Evolutionary conservation across 116 monocot genomes (phyloP), one percentile per base, ranked within the genome.

Genomic region (Papilionanthe hybrid): DNA sequence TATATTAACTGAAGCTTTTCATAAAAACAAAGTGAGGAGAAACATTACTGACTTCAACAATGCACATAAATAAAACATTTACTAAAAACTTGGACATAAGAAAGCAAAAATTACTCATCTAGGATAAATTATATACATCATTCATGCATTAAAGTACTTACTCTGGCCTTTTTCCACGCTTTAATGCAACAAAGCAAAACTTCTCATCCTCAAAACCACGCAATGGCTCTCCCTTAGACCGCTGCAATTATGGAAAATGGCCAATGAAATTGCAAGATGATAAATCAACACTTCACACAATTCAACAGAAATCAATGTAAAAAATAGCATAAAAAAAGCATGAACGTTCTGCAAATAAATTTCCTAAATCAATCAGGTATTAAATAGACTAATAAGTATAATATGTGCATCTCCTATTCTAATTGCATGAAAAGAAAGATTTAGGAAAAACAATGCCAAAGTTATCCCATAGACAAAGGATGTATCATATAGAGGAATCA

Each of bases 181-280:
- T 88, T 57, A 95, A 84, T 60, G 86, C 92, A 89, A 99, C 93
- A 88, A 86, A 99, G 69, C 85, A 92, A 72, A 99, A 99, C 78
- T 99, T 99, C 83, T 99, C 99, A 83, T 99, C 99, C 89, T 99
- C 99, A 86, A 87, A 99, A 75, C 98, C 99, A 84, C 95, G 95
- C 71, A 94, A 76, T 50, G 99, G 85, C 68, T 86, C 82, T 76
- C 93, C 92, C 72, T 87, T 91, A 8, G 90, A 91, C 53, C 87
- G 83, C 95, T 99, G 88, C 50, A 83, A 82, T 55, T 20, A 72
- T 78, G 32, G 29, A 72, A n/a, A 7, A 82, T 43, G 2, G 44
- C 9, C 15, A 73, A 69, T 30, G 29, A 29, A 69, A 69, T 17
- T 69, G 5, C 10, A 69, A 69, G 15, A 27, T 32, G 37, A 69